Evolutionary conservation across 2,329 filamentous ascomycete species (phyloP), one percentile per base, ranked within the genome.

Genomic region (Colletotrichum lentis): DNA sequence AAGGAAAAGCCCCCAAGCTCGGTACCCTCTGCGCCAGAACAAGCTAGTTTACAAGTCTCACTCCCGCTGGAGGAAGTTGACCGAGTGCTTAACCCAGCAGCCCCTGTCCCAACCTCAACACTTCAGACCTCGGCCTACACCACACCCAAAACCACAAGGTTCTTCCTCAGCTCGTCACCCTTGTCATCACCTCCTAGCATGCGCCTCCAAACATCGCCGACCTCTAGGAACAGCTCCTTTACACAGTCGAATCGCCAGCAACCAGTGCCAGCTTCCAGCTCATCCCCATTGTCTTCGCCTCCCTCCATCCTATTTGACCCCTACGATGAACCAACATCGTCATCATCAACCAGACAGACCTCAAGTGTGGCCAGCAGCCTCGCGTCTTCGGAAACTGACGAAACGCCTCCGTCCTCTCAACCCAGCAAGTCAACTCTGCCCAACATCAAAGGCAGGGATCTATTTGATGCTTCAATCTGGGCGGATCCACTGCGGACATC

Each of bases 391-490:
- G 81, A 84, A 47, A 77, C 79, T 2, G 83, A 84, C 35, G 82
- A 83, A 53, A 78, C 78, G 5, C 78, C 80, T 18, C 78, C 78
- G 2, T 79, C 77, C 5, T 76, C 80, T 0, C 82, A 81, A 18
- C 74, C 78, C 2, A 71, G 70, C 27, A 74, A 74, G 18, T 69
- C 76, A 8, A 76, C 78, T 8, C 74, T 90, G 0, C 86, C 87
- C 1, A 87, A 89, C 54, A 85, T 92, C 76, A 91, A 91, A 74
- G 90, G 90, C 2, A 86, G 87, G 63, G 90, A 93, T 73, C 78
- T 93, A 3, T 93, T 93, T 72, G 90, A 92, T 76, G 85, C 86
- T 18, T 88, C 88, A 35, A 87, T 92, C 64, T 93, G 90, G 87
- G 81, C 87, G 0, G 89, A 91, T 73, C 87, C 89, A 0, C 77